Conservation (phyloP, 1,139 yeast genomes). For the Yarrowia galli region DNA sequence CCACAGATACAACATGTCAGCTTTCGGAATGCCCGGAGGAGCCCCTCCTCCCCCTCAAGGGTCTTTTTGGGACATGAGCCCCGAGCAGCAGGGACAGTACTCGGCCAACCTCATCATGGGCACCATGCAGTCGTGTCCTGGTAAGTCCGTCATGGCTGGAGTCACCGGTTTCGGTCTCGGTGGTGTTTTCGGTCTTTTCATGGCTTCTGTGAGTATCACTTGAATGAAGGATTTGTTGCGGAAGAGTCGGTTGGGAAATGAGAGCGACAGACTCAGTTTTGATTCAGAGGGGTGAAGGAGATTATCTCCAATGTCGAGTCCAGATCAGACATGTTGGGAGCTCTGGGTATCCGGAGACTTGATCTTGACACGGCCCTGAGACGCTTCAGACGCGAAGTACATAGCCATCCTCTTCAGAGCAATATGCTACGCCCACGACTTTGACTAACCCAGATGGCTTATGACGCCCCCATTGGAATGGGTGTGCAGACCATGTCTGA, state of each 20-base stretch:
- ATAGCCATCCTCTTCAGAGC: too few species aligned
- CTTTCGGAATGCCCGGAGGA: constrained; percentile 34
- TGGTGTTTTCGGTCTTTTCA: constrained; percentile 93
- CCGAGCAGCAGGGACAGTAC: constrained; percentile 90
- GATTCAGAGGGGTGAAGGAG: background rate
- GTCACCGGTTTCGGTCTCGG: constrained; percentile 95
- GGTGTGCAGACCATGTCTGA: constrained; percentile 67
- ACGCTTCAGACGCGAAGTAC: too few species aligned
- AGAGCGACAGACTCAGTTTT: background rate
- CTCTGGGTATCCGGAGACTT: too few species aligned
- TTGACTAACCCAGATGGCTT: constrained; percentile 57
- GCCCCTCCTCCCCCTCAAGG: constrained; percentile 43
- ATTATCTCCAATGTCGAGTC: background rate
- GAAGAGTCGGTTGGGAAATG: background rate
- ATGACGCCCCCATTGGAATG: constrained; percentile 75
- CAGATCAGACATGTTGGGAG: background rate
- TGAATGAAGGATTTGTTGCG: too few species aligned
- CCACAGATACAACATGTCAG: constrained; percentile 38
- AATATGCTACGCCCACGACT: too few species aligned
- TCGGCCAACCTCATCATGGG: constrained; percentile 87
- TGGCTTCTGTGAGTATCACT: constrained; percentile 74
- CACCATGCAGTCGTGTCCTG: constrained; percentile 93
- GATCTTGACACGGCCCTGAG: background rate
- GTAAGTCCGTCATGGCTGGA: constrained; percentile 89
- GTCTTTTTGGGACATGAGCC: constrained; percentile 73